Base-by-base conservation (phyloP, 495 filamentous ascomycete genomes). In the Clavariopsis aquatica region DNA sequence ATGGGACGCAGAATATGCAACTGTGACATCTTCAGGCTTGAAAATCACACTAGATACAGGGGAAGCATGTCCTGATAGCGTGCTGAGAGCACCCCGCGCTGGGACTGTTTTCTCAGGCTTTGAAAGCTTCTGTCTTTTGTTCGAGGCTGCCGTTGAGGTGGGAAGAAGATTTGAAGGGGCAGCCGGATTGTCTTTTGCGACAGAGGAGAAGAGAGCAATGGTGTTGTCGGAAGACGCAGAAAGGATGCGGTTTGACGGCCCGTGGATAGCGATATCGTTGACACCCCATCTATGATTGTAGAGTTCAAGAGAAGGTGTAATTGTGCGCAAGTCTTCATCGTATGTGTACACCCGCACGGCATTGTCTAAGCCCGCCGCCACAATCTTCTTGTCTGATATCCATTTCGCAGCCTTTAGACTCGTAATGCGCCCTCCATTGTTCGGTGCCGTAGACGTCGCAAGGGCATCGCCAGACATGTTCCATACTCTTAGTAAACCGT, bases 341-440 rank as follows among this genome's bases (percentile, higher is more conserved):
- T 95, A 96, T 64, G 90, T 90, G 92, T 93, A 98, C 71, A 96
- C 73, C 29, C 91, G 85, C 46, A 98, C 82, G 0, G 87, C 89
- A 38, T 89, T 83, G 76, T 97, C 94, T 60, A 94, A 79, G 27
- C 91, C 86, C 0, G 89, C 83, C 0, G 94, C 93, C 0, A 86
- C 92, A 69, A 96, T 80, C 72, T 89, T 85, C 19, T 82, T 84
- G 10, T 86, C 82, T 1, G 89, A 90, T 26, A 96, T 75, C 71
- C 94, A 94, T 69, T 88, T 92, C 22, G 86, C 90, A 24, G 87
- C 79, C 74, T 93, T 95, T 70, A 96, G 82, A 56, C 87, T 85
- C 8, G 86, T 81, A 17, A 80, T 85, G 74, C 96, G 90, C 8
- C 90, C 91, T 20, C 89, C 85, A 7, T 85, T 81, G 29, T 80